Conservation (phyloP, 2,329 filamentous ascomycete genomes). For the Ascochyta rabiei region DNA sequence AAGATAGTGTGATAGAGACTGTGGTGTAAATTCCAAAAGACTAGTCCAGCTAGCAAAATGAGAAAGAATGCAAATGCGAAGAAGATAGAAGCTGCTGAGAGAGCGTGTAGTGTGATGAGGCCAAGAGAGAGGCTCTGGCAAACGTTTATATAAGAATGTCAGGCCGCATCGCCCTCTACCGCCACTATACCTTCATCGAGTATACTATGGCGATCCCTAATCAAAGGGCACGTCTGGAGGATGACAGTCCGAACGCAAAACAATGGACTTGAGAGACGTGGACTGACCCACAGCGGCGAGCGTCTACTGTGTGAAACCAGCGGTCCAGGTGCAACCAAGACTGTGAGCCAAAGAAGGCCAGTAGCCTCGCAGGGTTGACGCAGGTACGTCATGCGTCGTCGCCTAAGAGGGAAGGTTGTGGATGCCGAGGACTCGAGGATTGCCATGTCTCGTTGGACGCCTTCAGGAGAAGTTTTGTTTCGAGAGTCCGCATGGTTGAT, state of each 20-base stretch:
- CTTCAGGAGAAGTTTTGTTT: constrained; percentile 39
- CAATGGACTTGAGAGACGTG: constrained; percentile 27
- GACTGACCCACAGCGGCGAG: constrained; percentile 34
- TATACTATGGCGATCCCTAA: constrained; percentile 34
- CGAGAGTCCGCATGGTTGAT: constrained; percentile 13
- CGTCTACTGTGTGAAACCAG: constrained; percentile 42
- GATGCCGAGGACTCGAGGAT: constrained; percentile 18
- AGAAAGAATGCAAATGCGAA: constrained; percentile 20
- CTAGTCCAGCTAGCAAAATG: constrained; percentile 20
- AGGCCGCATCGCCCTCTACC: constrained; percentile 8
- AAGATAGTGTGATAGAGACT: constrained; percentile 25
- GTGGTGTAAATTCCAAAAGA: constrained; percentile 8
- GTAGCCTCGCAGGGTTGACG: constrained; percentile 20
- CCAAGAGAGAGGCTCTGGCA: constrained; percentile 13
- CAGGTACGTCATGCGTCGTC: constrained; percentile 39
- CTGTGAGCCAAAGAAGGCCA: constrained; percentile 39
- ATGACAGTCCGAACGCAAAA: constrained; percentile 32
- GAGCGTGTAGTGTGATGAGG: constrained; percentile 30
- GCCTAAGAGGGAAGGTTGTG: constrained; percentile 25
- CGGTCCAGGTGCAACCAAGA: constrained; percentile 26
- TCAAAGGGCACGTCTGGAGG: constrained; percentile 36
- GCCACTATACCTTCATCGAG: constrained; percentile 18
- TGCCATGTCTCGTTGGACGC: constrained; percentile 20
- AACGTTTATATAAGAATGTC: constrained; percentile 34
- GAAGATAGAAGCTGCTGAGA: constrained; percentile 25